Base-by-base conservation (phyloP, 2,329 filamentous ascomycete genomes). In the Penicillium olsonii region DNA sequence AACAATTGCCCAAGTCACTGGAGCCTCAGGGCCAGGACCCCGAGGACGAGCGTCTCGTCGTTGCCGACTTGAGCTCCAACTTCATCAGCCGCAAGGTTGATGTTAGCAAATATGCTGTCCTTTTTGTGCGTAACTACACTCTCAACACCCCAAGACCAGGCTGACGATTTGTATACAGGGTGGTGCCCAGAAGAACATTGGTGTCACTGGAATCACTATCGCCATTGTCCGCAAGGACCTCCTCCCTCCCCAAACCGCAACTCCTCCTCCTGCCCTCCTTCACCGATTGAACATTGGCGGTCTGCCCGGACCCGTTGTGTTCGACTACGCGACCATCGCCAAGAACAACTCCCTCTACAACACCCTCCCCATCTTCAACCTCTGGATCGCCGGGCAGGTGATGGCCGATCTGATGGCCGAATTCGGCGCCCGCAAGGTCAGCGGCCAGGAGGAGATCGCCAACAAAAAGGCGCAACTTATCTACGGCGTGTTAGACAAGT, bases 321-420 rank as follows among this genome's bases (percentile, higher is more conserved):
- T 97, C 40, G 83, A 89, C 56, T 97, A 92, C 66, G 86, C 90
- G 54, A 90, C 83, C 0, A 87, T 94, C 58, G 87, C 88, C 34
- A 95, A 95, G 78, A 95, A 95, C 75, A 94, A 95, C 76, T 94
- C 88, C 61, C 80, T 97, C 22, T 97, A 97, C 77, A 97, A 97
- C 74, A 97, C 92, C 0, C 77, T 97, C 10, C 92, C 90, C 64
- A 95, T 97, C 64, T 96, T 97, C 55, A 92, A 92, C 68, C 88
- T 96, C 31, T 97, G 87, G 63, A 83, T 96, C 45, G 89, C 90
- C 14, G 91, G 91, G n/a, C 84, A 89, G 68, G 92, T 97, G 43
- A 85, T 97, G 66, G 84, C 88, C 65, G 84, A 82, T 56, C 80
- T 96, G 1, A 78, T 95, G 12, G 65, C 75, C 15, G 81, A 77